Conservation (phyloP, 2,329 filamentous ascomycete genomes). For the Sporothrix protearum region DNA sequence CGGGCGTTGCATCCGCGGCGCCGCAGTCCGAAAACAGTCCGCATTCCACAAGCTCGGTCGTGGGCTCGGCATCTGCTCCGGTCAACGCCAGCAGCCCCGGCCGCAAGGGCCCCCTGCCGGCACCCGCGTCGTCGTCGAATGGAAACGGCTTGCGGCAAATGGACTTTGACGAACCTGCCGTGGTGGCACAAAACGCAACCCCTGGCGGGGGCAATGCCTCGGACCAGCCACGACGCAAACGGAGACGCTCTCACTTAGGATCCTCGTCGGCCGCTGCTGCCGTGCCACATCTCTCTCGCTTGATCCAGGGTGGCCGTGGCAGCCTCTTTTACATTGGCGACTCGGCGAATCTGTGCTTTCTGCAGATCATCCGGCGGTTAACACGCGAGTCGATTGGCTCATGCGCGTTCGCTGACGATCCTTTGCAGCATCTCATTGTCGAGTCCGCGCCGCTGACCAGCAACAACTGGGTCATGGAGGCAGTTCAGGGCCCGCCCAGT, state of each 20-base stretch:
- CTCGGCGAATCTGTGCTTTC: constrained; percentile 37
- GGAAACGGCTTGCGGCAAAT: not conserved
- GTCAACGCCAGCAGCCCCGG: constrained; percentile 9
- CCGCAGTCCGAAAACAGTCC: constrained; percentile 14
- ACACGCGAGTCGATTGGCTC: constrained; percentile 34
- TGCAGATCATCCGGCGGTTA: constrained; percentile 37
- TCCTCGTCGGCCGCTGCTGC: constrained; percentile 10
- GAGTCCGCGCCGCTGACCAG: constrained; percentile 35
- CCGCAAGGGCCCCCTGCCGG: constrained; percentile 16
- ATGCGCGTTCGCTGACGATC: constrained; percentile 37
- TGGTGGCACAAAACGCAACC: not conserved
- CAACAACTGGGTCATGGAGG: constrained; percentile 31
- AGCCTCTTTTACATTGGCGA: constrained; percentile 40
- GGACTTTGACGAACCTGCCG: constrained; percentile 13
- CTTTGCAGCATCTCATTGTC: constrained; percentile 36
- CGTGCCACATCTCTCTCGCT: constrained; percentile 33
- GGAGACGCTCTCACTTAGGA: constrained; percentile 13
- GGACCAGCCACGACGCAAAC: constrained; percentile 18
- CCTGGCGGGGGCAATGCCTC: not conserved
- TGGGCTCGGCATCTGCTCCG: not conserved
- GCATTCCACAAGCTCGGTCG: constrained; percentile 12
- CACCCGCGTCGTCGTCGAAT: not conserved
- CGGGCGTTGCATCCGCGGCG: not conserved
- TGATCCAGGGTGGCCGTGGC: constrained; percentile 36
- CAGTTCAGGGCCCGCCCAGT: constrained; percentile 27